Base-by-base conservation (phyloP, 2,329 filamentous ascomycete species). In the Pezicula rhizophila region DNA sequence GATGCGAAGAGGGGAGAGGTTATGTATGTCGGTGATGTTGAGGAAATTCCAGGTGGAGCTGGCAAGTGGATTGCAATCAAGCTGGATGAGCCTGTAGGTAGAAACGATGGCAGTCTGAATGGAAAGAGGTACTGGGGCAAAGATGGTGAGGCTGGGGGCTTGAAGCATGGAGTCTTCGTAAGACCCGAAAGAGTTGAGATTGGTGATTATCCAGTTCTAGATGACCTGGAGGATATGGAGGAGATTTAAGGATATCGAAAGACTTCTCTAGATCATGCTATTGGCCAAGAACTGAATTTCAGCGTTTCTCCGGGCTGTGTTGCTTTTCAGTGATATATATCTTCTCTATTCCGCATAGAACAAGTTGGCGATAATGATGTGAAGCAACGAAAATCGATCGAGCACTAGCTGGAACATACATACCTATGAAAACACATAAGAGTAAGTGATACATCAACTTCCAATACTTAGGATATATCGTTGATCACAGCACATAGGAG, bases 61-160 rank as follows among this genome's bases (percentile, higher is more conserved):
- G 81, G 82, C 2, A 69, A 76, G 31, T 93, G 88, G 88, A 74
- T 92, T 17, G 88, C 87, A 37, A 72, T 93, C 46, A 75, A 77
- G 57, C 76, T 91, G 46, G 87, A 92, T 64, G 87, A 92, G 68
- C 87, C 88, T 1, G 84, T 85, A 39, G 88, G 87, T 48, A 89
- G 87, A 73, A 93, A 92, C 62, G 87, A 92, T 65, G 88, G 89
- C 51, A 84, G 81, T 58, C 80, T 90, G 57, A 74, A 72, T 38
- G 77, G 76, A 8, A 81, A 72, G 55, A 74, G 82, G 55, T 92
- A 91, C 68, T 93, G 89, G 76, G 63, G 62, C 5, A 52, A 61
- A 33, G 58, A 61, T 5, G 80, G 79, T 35, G 66, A 76, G 49
- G 73, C 82, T 47, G 65, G 71, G 53, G 65, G 71, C 53, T 70